A percentile compares a stretch with the other conserved stretches of the same genome.
These are phyloP conservation scores for Persicaria tinctoria DNA, from an alignment of 148 eudicot species.

Conservation along the genomic window DNA sequence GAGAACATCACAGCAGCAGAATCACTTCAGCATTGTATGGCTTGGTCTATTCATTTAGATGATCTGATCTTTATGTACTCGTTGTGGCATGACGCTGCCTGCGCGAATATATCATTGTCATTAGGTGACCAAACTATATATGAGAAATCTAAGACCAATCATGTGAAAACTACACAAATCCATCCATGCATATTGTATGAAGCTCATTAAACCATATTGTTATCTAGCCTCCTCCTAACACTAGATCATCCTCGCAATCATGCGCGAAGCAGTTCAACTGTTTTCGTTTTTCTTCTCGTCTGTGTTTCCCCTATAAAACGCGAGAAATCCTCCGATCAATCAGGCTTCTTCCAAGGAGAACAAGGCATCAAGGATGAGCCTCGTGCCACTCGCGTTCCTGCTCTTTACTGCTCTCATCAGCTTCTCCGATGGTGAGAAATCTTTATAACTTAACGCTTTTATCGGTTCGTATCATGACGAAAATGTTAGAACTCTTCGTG, in stretches of 20 bases:
- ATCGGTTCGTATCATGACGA: neutral
- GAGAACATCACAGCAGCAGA: too few species aligned
- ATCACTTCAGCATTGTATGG: too few species aligned
- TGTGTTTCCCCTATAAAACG: neutral
- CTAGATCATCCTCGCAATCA: slow-evolving; percentile 2
- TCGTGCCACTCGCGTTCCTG: neutral
- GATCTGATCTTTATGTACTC: too few species aligned
- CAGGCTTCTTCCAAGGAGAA: neutral
- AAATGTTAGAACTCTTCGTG: neutral
- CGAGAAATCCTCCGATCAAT: neutral
- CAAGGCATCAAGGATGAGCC: neutral
- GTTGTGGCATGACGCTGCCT: too few species aligned
- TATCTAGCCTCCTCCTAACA: slow-evolving; percentile 11
- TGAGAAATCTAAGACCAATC: neutral
- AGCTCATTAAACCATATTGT: neutral
- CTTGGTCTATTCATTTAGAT: too few species aligned
- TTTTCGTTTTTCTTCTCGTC: neutral
- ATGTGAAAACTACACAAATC: neutral
- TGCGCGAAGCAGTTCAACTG: neutral
- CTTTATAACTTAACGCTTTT: neutral
- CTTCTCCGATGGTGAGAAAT: slow-evolving; percentile 3
- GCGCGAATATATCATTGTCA: too few species aligned
- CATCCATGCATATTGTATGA: slow-evolving; percentile 13
- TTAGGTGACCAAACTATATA: neutral
- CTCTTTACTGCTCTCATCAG: neutral